Evolutionary conservation across 1,284 basidiomycete genomes (phyloP), one percentile per base, ranked within the genome.

Genomic region (Ceratobasidium sp.): DNA sequence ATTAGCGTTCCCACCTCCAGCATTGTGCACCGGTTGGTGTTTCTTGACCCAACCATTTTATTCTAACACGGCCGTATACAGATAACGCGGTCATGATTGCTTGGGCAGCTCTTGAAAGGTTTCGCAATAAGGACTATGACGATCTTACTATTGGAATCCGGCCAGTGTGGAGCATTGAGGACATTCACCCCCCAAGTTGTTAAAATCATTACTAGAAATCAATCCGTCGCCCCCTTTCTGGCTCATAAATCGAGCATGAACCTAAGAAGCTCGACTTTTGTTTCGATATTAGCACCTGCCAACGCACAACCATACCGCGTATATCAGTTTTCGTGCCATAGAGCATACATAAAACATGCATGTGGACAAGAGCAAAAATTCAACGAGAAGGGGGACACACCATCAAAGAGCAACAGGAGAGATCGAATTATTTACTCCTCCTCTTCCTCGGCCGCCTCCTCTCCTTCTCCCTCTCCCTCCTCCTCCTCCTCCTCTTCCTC

Each of bases 1-100:
- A 88, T 16, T 78, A 64, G 79, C 87, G 54, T 95, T 87, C 81
- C 95, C 95, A 9, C 94, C 95, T 0, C 84, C 89, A 0, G 79
- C 85, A 0, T 83, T 96, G 1, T 97, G 95, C 80, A 97, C 95
- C 78, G 94, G 94, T 93, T 75, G 76, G 81, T 74, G 65, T 13
- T 64, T 48, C 27, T 39, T 13, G n/a, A 37, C 24, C 78, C 0
- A 29, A 39, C 43, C 14, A 58, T 1, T 11, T 48, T 39, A 22
- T 74, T 39, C 48, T 53, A 64, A 76, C 3, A 75, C 22, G 27
- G 29, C 43, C 14, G 24, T 72, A 27, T 9, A 19, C 77, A 95
- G 96, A 98, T 79, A 98, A 98, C 80, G 96, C 96, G 0, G 95
- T 89, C 0, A 98, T 98, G 96, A 93, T 98, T 77, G 96, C 87